A percentile compares a stretch with the other conserved stretches of the same genome.
These are phyloP conservation scores for Zygoascus ofunaensis DNA, from an alignment of 805 yeast species.

Conservation along the genomic window DNA sequence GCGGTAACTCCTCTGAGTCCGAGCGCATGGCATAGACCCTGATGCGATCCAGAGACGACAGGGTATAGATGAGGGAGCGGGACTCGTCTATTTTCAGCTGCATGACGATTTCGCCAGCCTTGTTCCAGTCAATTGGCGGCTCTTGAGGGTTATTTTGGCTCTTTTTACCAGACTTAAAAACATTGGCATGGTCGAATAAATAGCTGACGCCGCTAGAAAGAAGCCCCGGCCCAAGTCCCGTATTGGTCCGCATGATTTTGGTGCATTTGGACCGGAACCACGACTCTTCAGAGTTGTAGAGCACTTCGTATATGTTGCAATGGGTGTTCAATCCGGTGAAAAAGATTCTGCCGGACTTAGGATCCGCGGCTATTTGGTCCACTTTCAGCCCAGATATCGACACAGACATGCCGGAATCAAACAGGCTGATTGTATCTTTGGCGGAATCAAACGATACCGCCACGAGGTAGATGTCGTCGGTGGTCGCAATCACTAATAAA, in stretches of 20 bases:
- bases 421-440: constrained; percentile 47
- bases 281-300: constrained; percentile 71
- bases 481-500: constrained; percentile 68
- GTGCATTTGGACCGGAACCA: constrained; percentile 81
- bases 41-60: constrained; percentile 73
- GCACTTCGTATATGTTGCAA: constrained; percentile 72
- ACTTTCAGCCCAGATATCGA: constrained; percentile 72
- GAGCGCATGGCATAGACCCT: constrained; percentile 58
- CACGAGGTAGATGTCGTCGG: constrained; percentile 64
- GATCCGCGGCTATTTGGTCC: constrained; percentile 49
- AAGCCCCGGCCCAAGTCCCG: constrained; percentile 31
- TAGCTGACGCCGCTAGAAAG: constrained; percentile 22
- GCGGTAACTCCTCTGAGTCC: background rate
- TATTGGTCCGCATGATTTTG: constrained; percentile 73
- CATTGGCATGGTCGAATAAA: constrained; percentile 7
- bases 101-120: constrained; percentile 46
- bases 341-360: constrained; percentile 66
- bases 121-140: background rate
- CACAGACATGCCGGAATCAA: constrained; percentile 74
- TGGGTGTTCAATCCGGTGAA: constrained; percentile 78
- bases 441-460: constrained; percentile 50
- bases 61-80: constrained; percentile 67
- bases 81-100: constrained; percentile 69
- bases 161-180: too few relatives aligned
- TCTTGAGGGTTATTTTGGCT: too few relatives aligned